Evolutionary conservation across 148 eudicot genomes (phyloP), one percentile per base, ranked within the genome.

Genomic region (Vaccinium vitisidaea): DNA sequence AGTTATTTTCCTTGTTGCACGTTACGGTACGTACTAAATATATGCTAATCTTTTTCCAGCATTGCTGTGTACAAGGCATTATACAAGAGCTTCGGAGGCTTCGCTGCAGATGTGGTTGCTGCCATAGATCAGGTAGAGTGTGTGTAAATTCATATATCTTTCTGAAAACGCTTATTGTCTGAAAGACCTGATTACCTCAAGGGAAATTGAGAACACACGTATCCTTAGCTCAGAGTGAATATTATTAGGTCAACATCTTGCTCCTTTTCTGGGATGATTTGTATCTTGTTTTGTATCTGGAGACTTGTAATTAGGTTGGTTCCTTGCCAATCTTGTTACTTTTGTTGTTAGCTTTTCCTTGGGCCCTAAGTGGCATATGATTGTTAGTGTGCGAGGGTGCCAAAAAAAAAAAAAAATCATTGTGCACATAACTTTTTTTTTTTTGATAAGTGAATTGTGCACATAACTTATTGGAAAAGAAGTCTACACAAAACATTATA

Each of bases 91-190:
- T 95, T 97, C 83, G 99, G 99, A 85, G 99, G 99, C 69, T 97
- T 97, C 88, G 99, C 99, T 58, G 99, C 99, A 39, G 99, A 97
- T 86, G 99, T 97, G n/a, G 99, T 97, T 69, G 99, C 99, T 84
- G 99, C 99, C 88, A 97, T 97, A 89, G 99, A 97, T 87, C 99
- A 97, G 98, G 99, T 97, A 95, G 30, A 43, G 16, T 77, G 21
- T 12, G 8, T 71, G n/a, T 14, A 21, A 21, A 18, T 48, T 52
- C 50, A 9, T 69, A 27, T 69, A 27, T 30, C 74, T 69, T 30
- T 27, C 43, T 27, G 8, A 69, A 49, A 4, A 27, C 7, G 19
- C 5, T 15, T 39, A 12, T 65, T 65, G 32, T 36, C 15, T 19
- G 7, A 46, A 16, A 48, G 19, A 21, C 0, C 9, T 19, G 19